phyloP scores from a whole-genome alignment of 768 basidiomycete species.

The Flagelloscypha sp. region DNA sequence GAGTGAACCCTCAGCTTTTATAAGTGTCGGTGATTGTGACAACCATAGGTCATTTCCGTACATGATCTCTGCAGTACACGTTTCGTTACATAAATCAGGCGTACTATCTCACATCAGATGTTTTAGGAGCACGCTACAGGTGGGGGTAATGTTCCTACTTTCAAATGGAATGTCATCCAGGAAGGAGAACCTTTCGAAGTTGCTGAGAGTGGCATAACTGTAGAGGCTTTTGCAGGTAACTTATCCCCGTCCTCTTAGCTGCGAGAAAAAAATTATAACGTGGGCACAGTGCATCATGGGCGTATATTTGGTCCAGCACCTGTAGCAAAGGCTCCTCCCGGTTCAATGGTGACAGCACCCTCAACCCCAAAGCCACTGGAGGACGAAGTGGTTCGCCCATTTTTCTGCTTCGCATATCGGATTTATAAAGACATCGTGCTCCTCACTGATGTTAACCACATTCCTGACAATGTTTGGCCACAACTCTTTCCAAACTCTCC shows the following conservation, averaged over 20 bases:
- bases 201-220: constrained; percentile 32
- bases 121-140: constrained; percentile 46
- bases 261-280: too few species aligned
- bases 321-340: constrained; percentile 21
- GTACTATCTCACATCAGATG: too few species aligned
- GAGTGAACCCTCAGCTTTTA: too few species aligned
- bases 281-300: constrained; percentile 43
- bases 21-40: too few species aligned
- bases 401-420: constrained; percentile 40
- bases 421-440: constrained; percentile 45
- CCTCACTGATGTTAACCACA: constrained; percentile 54
- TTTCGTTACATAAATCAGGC: too few species aligned
- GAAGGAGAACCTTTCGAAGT: constrained; percentile 48
- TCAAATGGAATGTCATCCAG: constrained; percentile 57
- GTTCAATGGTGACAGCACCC: constrained; percentile 19
- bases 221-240: constrained; percentile 44
- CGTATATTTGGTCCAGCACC: constrained; percentile 30
- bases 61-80: constrained; percentile 43
- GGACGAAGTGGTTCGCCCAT: constrained; percentile 30
- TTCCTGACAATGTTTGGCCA: constrained; percentile 48
- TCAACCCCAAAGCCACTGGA: too few species aligned
- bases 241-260: not conserved
- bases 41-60: constrained; percentile 54
- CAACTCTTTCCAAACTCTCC: too few species aligned
- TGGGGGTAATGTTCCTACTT: constrained; percentile 50